A percentile compares a stretch with the other conserved stretches of the same genome.
Conservation (phyloP, 176 grass and related monocot species). For the Hordeum marinum region DNA sequence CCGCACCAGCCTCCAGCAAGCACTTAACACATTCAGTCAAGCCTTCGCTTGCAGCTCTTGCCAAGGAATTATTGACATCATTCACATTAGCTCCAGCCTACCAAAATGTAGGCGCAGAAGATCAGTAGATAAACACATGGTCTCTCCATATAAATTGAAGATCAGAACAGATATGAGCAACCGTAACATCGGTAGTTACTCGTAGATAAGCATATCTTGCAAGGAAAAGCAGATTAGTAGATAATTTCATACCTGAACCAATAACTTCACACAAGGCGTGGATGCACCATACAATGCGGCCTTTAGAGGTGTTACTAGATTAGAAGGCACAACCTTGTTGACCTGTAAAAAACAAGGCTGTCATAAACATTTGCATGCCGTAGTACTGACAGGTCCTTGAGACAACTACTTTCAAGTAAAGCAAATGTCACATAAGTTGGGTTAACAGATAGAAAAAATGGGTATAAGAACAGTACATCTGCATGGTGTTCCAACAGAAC, state of each 20-base stretch:
- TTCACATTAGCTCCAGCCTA: constrained; percentile 5
- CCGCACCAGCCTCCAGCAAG: background rate
- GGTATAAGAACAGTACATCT: background rate
- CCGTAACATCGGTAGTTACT: background rate
- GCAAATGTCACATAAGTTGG: background rate
- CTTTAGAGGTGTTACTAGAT: background rate
- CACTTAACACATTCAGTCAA: background rate
- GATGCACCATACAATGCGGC: background rate
- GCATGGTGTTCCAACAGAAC: background rate
- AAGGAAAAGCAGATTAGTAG: background rate
- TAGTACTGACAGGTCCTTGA: background rate
- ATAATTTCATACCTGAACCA: background rate
- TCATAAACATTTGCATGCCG: background rate
- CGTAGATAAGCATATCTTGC: background rate
- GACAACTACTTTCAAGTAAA: background rate
- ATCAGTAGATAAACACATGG: background rate
- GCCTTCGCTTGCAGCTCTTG: background rate
- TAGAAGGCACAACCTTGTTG: background rate
- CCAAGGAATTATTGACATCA: background rate
- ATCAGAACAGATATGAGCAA: background rate
- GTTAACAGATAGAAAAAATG: background rate
- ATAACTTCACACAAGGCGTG: background rate
- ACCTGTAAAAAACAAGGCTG: background rate
- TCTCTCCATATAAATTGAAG: background rate
- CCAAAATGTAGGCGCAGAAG: background rate